Evolutionary conservation across 139 green algal genomes (phyloP).

Genomic region (Zygnema circumcarinatum): DNA sequence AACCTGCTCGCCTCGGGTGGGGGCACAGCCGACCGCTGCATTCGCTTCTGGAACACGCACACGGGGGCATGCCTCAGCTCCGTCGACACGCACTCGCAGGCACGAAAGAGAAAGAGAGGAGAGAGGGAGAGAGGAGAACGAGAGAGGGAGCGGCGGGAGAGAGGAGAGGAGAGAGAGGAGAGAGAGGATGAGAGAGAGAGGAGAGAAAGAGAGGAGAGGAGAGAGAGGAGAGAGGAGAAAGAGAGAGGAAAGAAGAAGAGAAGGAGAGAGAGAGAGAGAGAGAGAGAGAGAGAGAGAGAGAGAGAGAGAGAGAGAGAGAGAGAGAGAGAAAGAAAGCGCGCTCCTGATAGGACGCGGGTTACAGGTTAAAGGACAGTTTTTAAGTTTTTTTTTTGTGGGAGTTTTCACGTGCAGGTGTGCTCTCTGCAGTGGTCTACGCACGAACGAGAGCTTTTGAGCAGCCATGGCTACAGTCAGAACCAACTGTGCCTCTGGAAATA

Average conservation of each 20-base stretch:
- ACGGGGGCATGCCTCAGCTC: slow-evolving; percentile 81
- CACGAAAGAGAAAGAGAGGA: neutral
- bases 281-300: too few relatives aligned
- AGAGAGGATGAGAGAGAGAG: too few relatives aligned
- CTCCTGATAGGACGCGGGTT: too few relatives aligned
- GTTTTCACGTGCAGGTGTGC: slow-evolving; percentile 68
- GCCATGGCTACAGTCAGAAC: slow-evolving; percentile 85
- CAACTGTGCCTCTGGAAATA: slow-evolving; percentile 92
- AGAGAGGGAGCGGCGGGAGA: too few relatives aligned
- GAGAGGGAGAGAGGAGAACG: neutral
- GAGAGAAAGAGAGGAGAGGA: too few relatives aligned
- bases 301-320: too few relatives aligned
- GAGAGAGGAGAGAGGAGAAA: too few relatives aligned
- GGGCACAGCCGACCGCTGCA: slow-evolving; percentile 83
- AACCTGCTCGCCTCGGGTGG: slow-evolving; percentile 84
- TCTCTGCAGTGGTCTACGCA: slow-evolving; percentile 82
- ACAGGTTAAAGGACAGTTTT: neutral
- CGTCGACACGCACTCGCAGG: slow-evolving; percentile 82
- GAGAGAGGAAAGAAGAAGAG: too few relatives aligned
- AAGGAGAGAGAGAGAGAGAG: too few relatives aligned
- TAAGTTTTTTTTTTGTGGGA: neutral
- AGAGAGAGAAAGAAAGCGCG: too few relatives aligned
- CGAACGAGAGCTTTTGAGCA: slow-evolving; percentile 81
- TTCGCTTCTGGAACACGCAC: slow-evolving; percentile 87
- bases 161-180: too few relatives aligned